phyloP scores from a whole-genome alignment of 192 early-diverging fungal genomes.

The Lunasporangiospora selenospora region DNA sequence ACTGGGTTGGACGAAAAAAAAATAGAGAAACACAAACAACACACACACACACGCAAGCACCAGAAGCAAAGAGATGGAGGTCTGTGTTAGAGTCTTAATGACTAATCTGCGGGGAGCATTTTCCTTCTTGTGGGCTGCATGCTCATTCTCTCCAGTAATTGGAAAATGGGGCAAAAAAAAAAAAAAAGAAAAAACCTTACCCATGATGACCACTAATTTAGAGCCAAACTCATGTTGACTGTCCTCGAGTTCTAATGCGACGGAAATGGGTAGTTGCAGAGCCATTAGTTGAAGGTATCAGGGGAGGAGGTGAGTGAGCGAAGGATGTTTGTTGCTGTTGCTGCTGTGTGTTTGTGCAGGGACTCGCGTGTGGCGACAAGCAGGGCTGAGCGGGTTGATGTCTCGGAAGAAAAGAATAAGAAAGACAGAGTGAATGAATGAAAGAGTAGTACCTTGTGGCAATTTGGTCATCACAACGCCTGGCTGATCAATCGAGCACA shows the following conservation, averaged over 20 bases:
- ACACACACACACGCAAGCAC: not conserved
- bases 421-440: not conserved
- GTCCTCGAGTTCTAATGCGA: slow-evolving; percentile 30
- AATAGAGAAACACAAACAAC: not conserved
- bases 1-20: slow-evolving; percentile 52
- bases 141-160: too few species aligned
- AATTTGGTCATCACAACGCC: slow-evolving; percentile 55
- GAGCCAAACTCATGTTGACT: slow-evolving; percentile 80
- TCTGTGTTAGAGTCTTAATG: not conserved
- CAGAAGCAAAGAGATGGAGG: not conserved
- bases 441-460: slow-evolving; percentile 46
- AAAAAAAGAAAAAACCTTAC: slow-evolving; percentile 40
- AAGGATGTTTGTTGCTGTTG: slow-evolving; percentile 6
- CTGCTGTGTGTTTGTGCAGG: not conserved
- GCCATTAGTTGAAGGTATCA: too few species aligned
- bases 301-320: not conserved
- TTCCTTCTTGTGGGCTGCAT: too few species aligned
- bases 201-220: slow-evolving; percentile 96
- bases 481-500: slow-evolving; percentile 54
- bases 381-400: not conserved
- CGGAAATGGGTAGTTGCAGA: too few species aligned
- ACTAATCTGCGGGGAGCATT: not conserved
- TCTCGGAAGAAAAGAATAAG: not conserved
- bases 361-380: too few species aligned
- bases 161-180: not conserved